Base-by-base conservation (phyloP, 257 asterid species). In the Nicotiana paniculata region DNA sequence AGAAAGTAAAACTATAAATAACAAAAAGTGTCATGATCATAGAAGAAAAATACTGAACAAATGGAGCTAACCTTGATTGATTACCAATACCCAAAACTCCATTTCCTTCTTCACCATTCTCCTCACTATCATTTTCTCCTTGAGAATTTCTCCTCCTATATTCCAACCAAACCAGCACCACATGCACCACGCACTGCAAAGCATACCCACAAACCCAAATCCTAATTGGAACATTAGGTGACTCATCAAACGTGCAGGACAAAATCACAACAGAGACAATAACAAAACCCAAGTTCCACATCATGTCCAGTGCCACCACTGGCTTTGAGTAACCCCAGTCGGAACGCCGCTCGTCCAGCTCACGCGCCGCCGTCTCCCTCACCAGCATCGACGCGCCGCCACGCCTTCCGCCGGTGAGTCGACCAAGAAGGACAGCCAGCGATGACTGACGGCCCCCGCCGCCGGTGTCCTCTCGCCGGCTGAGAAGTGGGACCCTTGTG, bases 271-370 rank as follows among this genome's bases (percentile, higher is more conserved):
- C 53, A 1, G 97, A 90, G 35, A 91, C 98, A 26, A 95, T 77
- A 87, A 95, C 97, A 84, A 95, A 95, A 17, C 93, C 92, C 86
- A 91, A 62, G 77, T 95, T 95, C 99, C 99, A 95, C 95, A 88
- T 83, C 63, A 95, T 89, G 83, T 95, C 98, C 77, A 95, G 90
- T 55, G 95, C 99, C 43, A 95, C 98, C 33, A 95, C 95, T 7
- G 98, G 99, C 88, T 87, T 93, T 76, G 99, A 95, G 91, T 91
- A 93, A 0, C 97, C 99, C 99, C 97, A 95, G 81, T 95, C 97
- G 37, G 97, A 97, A 59, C 99, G 97, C 53, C 98, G 93, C 89
- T 93, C 98, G 84, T 95, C 99, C 75, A 95, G 98, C 94, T 95
- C 91, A 51, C 98, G 94, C 18, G 99, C 99, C 16, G 99, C 99